Conservation (phyloP, 495 filamentous ascomycete species). For the Hypoxylon trugodes region DNA sequence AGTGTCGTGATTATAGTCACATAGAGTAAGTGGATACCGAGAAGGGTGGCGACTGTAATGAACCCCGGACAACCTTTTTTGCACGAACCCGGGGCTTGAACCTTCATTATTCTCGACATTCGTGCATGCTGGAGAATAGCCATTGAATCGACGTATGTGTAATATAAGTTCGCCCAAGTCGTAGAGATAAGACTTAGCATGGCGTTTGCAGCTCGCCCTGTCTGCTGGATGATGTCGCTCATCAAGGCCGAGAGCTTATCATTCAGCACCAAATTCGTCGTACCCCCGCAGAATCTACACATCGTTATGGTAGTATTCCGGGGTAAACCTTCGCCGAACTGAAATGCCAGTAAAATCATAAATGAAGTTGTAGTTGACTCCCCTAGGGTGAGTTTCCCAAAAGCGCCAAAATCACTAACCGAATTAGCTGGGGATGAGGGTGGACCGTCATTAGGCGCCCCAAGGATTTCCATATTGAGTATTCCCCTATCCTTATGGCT, state of each 20-base stretch:
- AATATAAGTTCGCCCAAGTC: background rate
- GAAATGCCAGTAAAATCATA: background rate
- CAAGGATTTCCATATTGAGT: background rate
- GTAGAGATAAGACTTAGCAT: background rate
- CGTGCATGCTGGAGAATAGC: background rate
- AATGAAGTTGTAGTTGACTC: background rate
- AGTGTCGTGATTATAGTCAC: background rate
- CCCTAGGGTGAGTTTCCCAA: background rate
- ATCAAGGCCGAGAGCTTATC: background rate
- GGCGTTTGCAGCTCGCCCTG: background rate
- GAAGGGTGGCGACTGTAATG: background rate
- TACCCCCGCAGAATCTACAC: background rate
- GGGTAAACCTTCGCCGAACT: background rate
- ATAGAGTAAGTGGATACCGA: background rate
- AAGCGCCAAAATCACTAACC: background rate
- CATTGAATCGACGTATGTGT: background rate
- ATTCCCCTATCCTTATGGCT: background rate
- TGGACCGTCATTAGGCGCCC: background rate
- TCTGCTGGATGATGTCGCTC: background rate
- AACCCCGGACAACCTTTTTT: background rate
- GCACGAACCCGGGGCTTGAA: background rate
- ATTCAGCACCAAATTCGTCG: background rate
- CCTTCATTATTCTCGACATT: background rate
- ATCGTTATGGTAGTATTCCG: background rate
- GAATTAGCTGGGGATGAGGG: background rate